Evolutionary conservation across 768 basidiomycete species (phyloP).

Genomic region (Crucibulum laeve): DNA sequence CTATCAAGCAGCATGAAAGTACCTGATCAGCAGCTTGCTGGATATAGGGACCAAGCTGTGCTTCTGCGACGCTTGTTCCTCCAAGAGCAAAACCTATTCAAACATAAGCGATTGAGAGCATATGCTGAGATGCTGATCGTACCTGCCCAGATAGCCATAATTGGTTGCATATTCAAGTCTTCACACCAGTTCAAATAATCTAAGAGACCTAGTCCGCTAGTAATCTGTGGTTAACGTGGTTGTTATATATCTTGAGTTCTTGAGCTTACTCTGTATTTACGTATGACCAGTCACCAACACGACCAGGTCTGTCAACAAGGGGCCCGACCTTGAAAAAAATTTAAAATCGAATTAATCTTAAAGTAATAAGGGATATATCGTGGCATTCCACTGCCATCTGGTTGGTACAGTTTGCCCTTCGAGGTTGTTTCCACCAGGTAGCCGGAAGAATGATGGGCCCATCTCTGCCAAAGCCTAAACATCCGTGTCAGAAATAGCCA

Average conservation of each 20-base stretch:
- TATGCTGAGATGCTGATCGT: neutral
- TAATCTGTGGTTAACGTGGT: neutral
- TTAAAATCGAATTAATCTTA: neutral
- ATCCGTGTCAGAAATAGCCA: neutral
- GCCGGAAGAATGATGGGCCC: slow-evolving; percentile 59
- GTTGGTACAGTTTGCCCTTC: slow-evolving; percentile 54
- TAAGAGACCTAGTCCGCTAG: slow-evolving; percentile 50
- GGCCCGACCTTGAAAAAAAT: slow-evolving; percentile 34
- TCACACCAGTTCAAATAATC: slow-evolving; percentile 59
- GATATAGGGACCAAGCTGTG: slow-evolving; percentile 45
- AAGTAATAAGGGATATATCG: slow-evolving; percentile 23
- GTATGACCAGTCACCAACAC: slow-evolving; percentile 59
- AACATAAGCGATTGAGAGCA: neutral
- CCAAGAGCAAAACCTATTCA: slow-evolving; percentile 45
- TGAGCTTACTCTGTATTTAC: slow-evolving; percentile 50
- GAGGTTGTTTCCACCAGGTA: slow-evolving; percentile 68
- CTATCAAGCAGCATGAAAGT: neutral
- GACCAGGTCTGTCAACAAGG: slow-evolving; percentile 41
- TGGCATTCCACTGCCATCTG: slow-evolving; percentile 67
- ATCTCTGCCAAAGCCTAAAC: slow-evolving; percentile 47
- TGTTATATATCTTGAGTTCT: neutral
- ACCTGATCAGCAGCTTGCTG: slow-evolving; percentile 56
- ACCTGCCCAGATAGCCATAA: slow-evolving; percentile 66
- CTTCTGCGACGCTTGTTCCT: slow-evolving; percentile 38
- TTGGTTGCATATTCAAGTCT: slow-evolving; percentile 54